Evolutionary conservation across 345 rosid species (phyloP).

Genomic region (Cardamine occulta): DNA sequence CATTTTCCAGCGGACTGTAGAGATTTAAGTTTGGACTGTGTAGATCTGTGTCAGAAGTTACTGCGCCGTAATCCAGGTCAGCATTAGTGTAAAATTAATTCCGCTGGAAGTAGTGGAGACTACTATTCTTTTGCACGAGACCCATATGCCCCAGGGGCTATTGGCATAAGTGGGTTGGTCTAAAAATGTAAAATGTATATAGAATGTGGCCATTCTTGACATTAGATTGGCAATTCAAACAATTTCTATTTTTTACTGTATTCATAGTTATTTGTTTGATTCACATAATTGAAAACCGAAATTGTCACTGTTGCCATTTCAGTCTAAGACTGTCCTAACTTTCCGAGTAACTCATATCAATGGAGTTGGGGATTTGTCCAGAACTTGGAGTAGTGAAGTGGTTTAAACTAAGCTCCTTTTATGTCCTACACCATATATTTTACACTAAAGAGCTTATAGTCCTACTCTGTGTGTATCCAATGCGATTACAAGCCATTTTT

Average conservation of each 20-base stretch:
- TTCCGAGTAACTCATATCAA: conserved; percentile 5
- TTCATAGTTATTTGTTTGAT: conserved; percentile 16
- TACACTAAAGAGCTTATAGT: conserved; percentile 12
- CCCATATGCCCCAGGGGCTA: conserved; percentile 8
- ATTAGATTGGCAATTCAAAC: conserved; percentile 4
- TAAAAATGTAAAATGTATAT: not conserved
- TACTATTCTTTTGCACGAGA: conserved; percentile 13
- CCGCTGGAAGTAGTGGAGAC: conserved; percentile 10
- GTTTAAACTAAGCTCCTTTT: conserved; percentile 5
- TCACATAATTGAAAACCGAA: not conserved
- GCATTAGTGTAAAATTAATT: conserved; percentile 8
- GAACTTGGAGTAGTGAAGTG: not conserved
- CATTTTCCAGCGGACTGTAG: conserved; percentile 67
- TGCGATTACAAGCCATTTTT: conserved; percentile 16
- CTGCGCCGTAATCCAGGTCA: conserved; percentile 91
- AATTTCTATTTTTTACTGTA: not conserved
- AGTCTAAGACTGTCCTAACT: conserved; percentile 13
- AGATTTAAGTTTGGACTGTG: conserved; percentile 70
- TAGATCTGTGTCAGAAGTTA: conserved; percentile 88
- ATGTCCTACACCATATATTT: not conserved
- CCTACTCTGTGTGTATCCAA: conserved; percentile 16
- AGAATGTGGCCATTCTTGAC: conserved; percentile 3
- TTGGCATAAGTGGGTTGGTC: conserved; percentile 22
- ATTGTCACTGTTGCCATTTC: not conserved
- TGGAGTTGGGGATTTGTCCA: conserved; percentile 2